Evolutionary conservation across 805 yeast species (phyloP).

Genomic region (Saturnispora hagleri): DNA sequence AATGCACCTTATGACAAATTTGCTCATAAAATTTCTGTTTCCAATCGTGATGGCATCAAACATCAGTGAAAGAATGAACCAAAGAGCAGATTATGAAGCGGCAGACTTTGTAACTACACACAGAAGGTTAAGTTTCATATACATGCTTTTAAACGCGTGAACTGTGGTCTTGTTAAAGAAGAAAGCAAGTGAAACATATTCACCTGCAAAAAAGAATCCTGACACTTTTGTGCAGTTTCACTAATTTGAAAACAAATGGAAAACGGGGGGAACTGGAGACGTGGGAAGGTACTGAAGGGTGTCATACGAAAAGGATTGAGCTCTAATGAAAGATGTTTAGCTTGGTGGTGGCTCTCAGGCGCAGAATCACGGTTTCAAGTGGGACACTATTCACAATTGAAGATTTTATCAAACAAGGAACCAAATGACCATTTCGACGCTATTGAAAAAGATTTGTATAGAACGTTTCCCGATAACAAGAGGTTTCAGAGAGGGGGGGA

Average conservation of each 20-base stretch:
- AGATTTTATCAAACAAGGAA: not conserved
- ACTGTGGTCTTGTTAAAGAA: not conserved
- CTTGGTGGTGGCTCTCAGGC: not conserved
- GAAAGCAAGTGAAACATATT: not conserved
- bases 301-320: not conserved
- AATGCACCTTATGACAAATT: too few species aligned
- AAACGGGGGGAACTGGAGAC: slow-evolving; percentile 1
- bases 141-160: not conserved
- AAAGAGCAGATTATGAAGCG: too few species aligned
- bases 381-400: slow-evolving; percentile 1
- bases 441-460: slow-evolving; percentile 84
- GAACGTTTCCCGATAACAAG: slow-evolving; percentile 92
- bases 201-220: not conserved
- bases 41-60: too few species aligned
- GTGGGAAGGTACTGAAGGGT: not conserved
- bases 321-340: not conserved
- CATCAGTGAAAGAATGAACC: too few species aligned
- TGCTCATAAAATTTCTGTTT: too few species aligned
- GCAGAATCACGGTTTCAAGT: not conserved
- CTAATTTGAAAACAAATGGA: not conserved
- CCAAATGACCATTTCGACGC: slow-evolving; percentile 53
- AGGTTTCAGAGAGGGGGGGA: slow-evolving; percentile 47
- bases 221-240: not conserved
- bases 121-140: not conserved
- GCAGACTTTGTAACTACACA: too few species aligned